Conservation (phyloP, 768 basidiomycete species). For the Bullera alba region DNA sequence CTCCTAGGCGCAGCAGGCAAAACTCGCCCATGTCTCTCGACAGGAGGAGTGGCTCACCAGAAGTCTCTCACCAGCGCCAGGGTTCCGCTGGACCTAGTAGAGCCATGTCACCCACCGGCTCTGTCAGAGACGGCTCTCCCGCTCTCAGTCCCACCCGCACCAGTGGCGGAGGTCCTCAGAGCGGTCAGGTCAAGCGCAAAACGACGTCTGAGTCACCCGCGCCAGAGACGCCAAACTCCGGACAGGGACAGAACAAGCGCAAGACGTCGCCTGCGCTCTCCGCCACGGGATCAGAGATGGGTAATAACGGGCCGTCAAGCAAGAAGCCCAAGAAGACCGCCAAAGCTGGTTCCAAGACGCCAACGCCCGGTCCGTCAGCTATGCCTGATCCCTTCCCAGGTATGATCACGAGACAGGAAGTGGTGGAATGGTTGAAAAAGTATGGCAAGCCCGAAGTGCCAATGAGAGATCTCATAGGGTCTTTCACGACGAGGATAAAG, state of each 20-base stretch:
- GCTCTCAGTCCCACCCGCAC: not conserved
- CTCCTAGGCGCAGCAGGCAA: constrained; percentile 16
- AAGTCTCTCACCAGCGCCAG: constrained; percentile 7
- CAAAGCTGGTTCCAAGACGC: constrained; percentile 20
- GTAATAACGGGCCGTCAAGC: too few relatives aligned
- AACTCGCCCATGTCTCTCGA: constrained; percentile 4
- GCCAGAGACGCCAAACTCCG: not conserved
- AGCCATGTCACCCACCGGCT: too few relatives aligned
- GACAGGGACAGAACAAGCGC: constrained; percentile 8
- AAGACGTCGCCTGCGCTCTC: constrained; percentile 13
- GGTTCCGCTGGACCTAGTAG: too few relatives aligned
- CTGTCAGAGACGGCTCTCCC: constrained; percentile 1
- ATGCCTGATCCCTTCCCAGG: constrained; percentile 22
- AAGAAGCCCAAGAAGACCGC: constrained; percentile 37
- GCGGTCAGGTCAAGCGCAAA: constrained; percentile 3
- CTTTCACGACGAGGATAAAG: constrained; percentile 21
- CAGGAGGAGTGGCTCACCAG: constrained; percentile 4
- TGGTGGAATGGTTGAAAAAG: constrained; percentile 26
- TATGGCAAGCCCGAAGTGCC: constrained; percentile 9
- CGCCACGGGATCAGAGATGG: not conserved
- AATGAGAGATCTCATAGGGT: constrained; percentile 18
- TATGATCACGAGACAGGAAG: constrained; percentile 30
- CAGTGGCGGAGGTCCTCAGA: not conserved
- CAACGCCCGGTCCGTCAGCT: constrained; percentile 28
- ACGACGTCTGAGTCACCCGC: constrained; percentile 1